Conservation (phyloP, 2,329 filamentous ascomycete species). For the Aspergillus chevalieri region DNA sequence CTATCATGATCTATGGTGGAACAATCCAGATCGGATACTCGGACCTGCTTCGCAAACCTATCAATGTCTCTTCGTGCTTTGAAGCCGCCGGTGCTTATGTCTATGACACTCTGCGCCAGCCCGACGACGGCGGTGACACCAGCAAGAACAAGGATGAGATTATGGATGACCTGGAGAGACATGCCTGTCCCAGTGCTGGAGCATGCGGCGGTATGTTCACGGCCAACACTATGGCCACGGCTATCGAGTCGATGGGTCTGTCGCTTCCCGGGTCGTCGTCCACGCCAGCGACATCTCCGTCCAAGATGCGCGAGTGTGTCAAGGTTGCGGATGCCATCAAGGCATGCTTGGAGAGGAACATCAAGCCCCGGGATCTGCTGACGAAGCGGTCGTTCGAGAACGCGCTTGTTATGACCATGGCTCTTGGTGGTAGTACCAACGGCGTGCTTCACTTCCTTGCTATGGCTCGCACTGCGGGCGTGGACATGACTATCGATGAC, state of each 20-base stretch:
- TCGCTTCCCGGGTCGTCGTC: constrained; percentile 77
- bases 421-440: constrained; percentile 84
- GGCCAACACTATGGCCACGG: constrained; percentile 87
- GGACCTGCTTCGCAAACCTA: constrained; percentile 63
- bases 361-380: constrained; percentile 72
- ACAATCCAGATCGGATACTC: constrained; percentile 86
- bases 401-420: constrained; percentile 83
- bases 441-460: constrained; percentile 83
- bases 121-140: constrained; percentile 57
- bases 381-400: constrained; percentile 81
- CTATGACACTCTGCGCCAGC: constrained; percentile 67
- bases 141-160: constrained; percentile 69
- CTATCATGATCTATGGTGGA: constrained; percentile 92
- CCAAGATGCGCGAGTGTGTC: constrained; percentile 81
- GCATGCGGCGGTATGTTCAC: constrained; percentile 93
- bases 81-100: constrained; percentile 78
- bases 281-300: constrained; percentile 70
- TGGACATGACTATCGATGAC: constrained; percentile 72
- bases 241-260: constrained; percentile 82
- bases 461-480: constrained; percentile 79
- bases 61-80: constrained; percentile 86
- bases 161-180: constrained; percentile 71
- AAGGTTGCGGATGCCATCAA: constrained; percentile 73
- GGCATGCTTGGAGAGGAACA: constrained; percentile 73
- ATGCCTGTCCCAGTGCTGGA: constrained; percentile 71